Conservation (phyloP, 345 rosid genomes). For the Pistacia vera region DNA sequence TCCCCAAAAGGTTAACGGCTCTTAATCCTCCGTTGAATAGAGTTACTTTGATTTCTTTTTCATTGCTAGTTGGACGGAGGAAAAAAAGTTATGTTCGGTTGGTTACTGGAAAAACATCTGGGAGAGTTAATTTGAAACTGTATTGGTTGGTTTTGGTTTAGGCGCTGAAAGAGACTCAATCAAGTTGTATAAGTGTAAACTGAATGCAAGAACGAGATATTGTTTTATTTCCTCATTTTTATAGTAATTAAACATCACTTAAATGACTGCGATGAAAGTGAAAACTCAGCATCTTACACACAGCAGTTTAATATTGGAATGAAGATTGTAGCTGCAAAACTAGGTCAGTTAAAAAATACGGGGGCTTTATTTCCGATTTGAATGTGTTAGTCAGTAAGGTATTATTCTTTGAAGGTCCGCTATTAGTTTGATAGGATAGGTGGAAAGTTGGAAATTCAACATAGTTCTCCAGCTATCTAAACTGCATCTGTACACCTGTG, state of each 20-base stretch:
- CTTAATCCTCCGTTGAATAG: neutral
- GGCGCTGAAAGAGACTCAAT: neutral
- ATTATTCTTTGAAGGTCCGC: neutral
- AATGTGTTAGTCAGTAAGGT: neutral
- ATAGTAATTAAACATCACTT: neutral
- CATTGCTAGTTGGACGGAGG: neutral
- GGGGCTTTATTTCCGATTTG: neutral
- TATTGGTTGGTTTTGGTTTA: neutral
- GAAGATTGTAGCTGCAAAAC: neutral
- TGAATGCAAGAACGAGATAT: neutral
- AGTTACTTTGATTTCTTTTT: neutral
- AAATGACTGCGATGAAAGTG: neutral
- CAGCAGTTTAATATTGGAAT: neutral
- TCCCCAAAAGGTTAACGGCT: slow-evolving; percentile 44
- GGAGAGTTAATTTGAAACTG: neutral
- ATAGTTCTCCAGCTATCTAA: neutral
- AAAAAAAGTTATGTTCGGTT: neutral
- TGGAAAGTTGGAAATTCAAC: too few relatives aligned
- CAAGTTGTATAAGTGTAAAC: neutral
- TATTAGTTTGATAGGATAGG: neutral
- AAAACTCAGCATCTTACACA: neutral
- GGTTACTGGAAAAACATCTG: neutral
- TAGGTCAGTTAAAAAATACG: neutral
- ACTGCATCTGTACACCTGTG: neutral
- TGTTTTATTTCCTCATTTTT: neutral